Evolutionary conservation across 148 eudicot species (phyloP).

Genomic region (Tetragonia tetragonoides): DNA sequence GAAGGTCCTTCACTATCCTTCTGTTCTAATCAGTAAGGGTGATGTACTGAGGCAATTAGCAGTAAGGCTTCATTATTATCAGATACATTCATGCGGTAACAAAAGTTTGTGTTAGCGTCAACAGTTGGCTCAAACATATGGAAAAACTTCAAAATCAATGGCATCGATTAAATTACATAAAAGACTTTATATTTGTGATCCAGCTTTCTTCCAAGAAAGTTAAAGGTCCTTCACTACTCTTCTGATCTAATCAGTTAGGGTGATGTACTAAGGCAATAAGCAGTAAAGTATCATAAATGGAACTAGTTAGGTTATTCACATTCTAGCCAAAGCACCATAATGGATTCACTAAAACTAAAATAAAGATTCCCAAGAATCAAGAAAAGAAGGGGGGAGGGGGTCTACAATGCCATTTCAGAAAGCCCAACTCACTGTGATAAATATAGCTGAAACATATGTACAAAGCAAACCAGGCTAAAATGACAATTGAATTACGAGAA

Average conservation of each 20-base stretch:
- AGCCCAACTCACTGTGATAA: background rate
- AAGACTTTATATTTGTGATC: background rate
- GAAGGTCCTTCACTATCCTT: background rate
- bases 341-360: background rate
- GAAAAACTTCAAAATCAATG: background rate
- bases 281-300: too few relatives aligned
- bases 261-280: background rate
- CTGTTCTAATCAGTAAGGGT: background rate
- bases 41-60: background rate
- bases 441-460: background rate
- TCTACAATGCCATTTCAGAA: background rate
- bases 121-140: background rate
- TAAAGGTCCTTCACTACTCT: background rate
- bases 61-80: background rate
- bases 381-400: background rate
- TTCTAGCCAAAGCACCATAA: conserved; percentile 1
- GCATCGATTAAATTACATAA: background rate
- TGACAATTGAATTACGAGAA: background rate
- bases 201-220: background rate
- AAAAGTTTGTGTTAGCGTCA: background rate
- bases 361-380: background rate
- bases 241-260: background rate
- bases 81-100: background rate
- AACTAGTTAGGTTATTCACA: background rate
- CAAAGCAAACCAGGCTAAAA: background rate